A percentile compares a stretch with the other conserved stretches of the same genome.
phyloP scores from a whole-genome alignment of 371 early-diverging fungal genomes.

The Smittium mucronatum region DNA sequence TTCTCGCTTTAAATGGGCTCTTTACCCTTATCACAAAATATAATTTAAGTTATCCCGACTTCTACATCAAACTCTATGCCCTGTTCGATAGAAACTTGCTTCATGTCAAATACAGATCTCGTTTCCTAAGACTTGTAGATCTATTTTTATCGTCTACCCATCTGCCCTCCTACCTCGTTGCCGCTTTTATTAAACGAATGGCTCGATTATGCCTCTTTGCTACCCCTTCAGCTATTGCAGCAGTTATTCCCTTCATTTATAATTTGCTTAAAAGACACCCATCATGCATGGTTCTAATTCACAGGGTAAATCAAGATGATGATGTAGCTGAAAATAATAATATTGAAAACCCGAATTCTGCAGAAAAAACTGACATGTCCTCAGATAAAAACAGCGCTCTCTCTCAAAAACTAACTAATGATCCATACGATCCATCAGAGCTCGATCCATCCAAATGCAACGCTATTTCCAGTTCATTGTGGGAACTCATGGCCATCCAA shows the following conservation, averaged over 20 bases:
- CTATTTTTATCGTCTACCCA: conserved; percentile 79
- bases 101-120: conserved; percentile 82
- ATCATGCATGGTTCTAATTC: conserved; percentile 71
- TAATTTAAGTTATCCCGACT: conserved; percentile 93
- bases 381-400: background rate
- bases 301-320: conserved; percentile 33
- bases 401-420: conserved; percentile 19
- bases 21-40: conserved; percentile 81
- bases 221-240: conserved; percentile 72
- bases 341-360: background rate
- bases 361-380: too few relatives aligned
- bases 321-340: conserved; percentile 11
- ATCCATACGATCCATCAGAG: conserved; percentile 53
- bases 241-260: conserved; percentile 74
- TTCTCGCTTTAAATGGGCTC: conserved; percentile 83
- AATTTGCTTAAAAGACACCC: conserved; percentile 84
- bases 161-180: conserved; percentile 72
- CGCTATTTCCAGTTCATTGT: conserved; percentile 79
- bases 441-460: conserved; percentile 58
- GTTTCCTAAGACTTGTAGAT: conserved; percentile 79
- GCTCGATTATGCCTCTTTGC: conserved; percentile 66
- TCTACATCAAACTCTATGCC: conserved; percentile 81
- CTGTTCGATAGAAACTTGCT: conserved; percentile 72
- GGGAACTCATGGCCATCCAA: conserved; percentile 76
- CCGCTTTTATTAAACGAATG: conserved; percentile 85